A percentile compares a stretch with the other conserved stretches of the same genome.
Evolutionary conservation across 139 green algal species (phyloP).

Genomic region (Nannochloris sp.): DNA sequence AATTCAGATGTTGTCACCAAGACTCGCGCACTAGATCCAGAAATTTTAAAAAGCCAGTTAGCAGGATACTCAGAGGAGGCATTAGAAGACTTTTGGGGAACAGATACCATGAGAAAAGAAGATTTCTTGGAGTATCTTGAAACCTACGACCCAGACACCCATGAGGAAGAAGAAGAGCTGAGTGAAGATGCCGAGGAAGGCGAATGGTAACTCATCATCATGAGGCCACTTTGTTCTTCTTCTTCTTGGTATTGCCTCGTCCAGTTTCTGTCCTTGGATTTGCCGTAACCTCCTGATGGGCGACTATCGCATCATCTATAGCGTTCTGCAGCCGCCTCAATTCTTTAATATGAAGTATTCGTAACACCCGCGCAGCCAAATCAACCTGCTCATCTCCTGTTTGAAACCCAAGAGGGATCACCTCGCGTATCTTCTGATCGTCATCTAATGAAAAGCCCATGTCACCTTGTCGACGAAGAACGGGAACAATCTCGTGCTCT

Average conservation of each 20-base stretch:
- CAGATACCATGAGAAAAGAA: too few relatives aligned
- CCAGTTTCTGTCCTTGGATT: slow-evolving; percentile 50
- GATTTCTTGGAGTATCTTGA: not conserved
- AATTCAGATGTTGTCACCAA: slow-evolving; percentile 4
- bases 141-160: not conserved
- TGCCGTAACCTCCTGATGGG: slow-evolving; percentile 42
- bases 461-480: not conserved
- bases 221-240: not conserved
- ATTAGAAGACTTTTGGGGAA: slow-evolving; percentile 21
- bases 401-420: slow-evolving; percentile 21
- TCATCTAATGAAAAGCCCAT: slow-evolving; percentile 7
- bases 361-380: slow-evolving; percentile 38
- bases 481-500: too few relatives aligned
- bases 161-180: not conserved
- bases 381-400: slow-evolving; percentile 40
- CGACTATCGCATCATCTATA: slow-evolving; percentile 14
- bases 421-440: not conserved
- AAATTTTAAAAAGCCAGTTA: not conserved
- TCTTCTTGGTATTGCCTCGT: slow-evolving; percentile 28
- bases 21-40: slow-evolving; percentile 6
- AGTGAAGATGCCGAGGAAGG: not conserved
- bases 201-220: slow-evolving; percentile 1
- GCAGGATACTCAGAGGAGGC: slow-evolving; percentile 14
- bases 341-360: slow-evolving; percentile 57
- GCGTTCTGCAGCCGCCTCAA: slow-evolving; percentile 35